phyloP scores from a whole-genome alignment of 202 grass and related monocot genomes.

The Zizania palustris region DNA sequence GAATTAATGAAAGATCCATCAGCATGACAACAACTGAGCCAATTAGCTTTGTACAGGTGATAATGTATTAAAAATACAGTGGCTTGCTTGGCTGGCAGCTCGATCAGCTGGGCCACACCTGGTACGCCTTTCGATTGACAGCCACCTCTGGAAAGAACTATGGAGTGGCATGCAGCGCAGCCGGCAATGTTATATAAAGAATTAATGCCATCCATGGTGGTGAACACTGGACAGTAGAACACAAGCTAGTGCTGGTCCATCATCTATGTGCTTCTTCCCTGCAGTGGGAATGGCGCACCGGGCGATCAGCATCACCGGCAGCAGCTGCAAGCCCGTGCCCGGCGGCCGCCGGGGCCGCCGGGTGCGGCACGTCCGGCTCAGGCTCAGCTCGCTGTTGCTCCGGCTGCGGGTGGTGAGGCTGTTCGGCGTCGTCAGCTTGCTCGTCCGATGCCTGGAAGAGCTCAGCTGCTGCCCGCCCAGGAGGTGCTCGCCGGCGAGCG shows the following conservation, averaged over 20 bases:
- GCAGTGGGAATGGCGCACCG: slow-evolving; percentile 33
- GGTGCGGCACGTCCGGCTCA: slow-evolving; percentile 48
- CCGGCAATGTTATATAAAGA: neutral
- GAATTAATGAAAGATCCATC: slow-evolving; percentile 21
- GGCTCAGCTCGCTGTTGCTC: slow-evolving; percentile 58
- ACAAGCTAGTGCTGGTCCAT: neutral
- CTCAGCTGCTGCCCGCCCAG: slow-evolving; percentile 56
- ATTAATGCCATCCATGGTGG: too few species aligned
- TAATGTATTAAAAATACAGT: slow-evolving; percentile 49
- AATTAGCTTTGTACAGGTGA: slow-evolving; percentile 35
- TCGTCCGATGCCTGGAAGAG: slow-evolving; percentile 55
- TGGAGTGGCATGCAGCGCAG: neutral
- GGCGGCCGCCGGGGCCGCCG: slow-evolving; percentile 35
- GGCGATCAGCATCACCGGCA: slow-evolving; percentile 21
- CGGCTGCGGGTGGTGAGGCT: slow-evolving; percentile 54
- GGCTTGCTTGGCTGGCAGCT: slow-evolving; percentile 40
- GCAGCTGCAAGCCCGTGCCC: neutral
- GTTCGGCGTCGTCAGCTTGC: slow-evolving; percentile 37
- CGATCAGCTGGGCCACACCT: slow-evolving; percentile 12
- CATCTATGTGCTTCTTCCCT: neutral
- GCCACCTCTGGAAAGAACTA: too few species aligned
- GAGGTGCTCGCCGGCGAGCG: slow-evolving; percentile 18
- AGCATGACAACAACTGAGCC: slow-evolving; percentile 25
- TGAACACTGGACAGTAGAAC: neutral
- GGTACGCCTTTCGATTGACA: slow-evolving; percentile 17